Conservation (phyloP, 2,329 filamentous ascomycete genomes). For the Aureobasidium lini region DNA sequence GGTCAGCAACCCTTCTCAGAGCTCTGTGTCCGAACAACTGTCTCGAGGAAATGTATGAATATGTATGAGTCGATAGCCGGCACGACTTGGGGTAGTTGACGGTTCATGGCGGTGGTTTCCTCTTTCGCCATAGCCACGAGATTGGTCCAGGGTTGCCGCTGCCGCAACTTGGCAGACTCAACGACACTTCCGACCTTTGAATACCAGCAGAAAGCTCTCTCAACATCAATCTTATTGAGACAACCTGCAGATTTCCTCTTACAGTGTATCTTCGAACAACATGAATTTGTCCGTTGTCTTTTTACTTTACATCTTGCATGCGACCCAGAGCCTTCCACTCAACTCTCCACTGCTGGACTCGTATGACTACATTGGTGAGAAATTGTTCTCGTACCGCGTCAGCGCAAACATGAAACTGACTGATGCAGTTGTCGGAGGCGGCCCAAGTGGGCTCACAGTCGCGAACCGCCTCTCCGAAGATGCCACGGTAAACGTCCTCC, state of each 20-base stretch:
- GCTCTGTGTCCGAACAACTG: too few relatives aligned
- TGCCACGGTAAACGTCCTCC: slow-evolving; percentile 23
- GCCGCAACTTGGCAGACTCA: too few relatives aligned
- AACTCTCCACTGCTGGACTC: slow-evolving; percentile 22
- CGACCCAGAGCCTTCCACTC: slow-evolving; percentile 19
- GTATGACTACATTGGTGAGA: slow-evolving; percentile 25
- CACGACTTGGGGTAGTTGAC: too few relatives aligned
- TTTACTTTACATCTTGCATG: background rate
- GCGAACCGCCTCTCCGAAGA: slow-evolving; percentile 27
- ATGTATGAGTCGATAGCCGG: too few relatives aligned
- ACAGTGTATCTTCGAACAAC: slow-evolving; percentile 3
- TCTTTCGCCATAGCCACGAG: too few relatives aligned
- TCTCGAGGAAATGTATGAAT: too few relatives aligned
- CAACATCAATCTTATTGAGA: background rate
- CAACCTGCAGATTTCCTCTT: background rate
- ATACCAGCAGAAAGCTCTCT: too few relatives aligned
- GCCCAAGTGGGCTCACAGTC: slow-evolving; percentile 24
- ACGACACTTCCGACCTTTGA: too few relatives aligned
- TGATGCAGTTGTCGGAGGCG: slow-evolving; percentile 23
- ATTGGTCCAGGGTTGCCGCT: too few relatives aligned
- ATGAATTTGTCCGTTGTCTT: slow-evolving; percentile 1
- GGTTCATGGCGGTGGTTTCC: too few relatives aligned
- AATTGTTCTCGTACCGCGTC: too few relatives aligned
- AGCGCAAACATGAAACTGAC: background rate
- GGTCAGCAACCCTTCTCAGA: too few relatives aligned